Conservation (phyloP, 176 grass and related monocot species). For the Hyparrhenia diplandra region DNA sequence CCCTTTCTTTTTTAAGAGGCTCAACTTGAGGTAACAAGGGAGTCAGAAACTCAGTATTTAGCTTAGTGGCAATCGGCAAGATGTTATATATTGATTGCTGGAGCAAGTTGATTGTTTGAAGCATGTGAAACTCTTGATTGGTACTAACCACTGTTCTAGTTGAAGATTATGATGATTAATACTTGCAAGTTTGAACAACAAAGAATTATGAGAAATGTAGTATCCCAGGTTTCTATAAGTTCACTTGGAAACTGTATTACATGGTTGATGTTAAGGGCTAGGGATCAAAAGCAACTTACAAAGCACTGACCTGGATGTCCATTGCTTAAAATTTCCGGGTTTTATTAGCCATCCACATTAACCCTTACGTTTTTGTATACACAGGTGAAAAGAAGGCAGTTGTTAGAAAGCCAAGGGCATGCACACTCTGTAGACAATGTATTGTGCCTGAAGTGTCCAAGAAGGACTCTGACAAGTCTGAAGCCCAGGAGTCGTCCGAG, state of each 20-base stretch:
- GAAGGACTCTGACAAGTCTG: too few relatives aligned
- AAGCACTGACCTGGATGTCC: neutral
- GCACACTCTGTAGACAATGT: slow-evolving; percentile 90
- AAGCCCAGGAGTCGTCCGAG: too few relatives aligned
- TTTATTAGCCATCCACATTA: neutral
- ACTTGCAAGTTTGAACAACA: neutral
- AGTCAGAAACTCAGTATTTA: too few relatives aligned
- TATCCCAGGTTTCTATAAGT: too few relatives aligned
- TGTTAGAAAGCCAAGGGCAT: slow-evolving; percentile 58
- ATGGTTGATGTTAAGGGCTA: neutral
- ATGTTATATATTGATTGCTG: neutral
- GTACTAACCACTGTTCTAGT: neutral
- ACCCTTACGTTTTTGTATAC: neutral
- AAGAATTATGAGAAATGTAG: neutral
- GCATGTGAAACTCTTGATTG: neutral
- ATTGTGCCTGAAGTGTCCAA: neutral
- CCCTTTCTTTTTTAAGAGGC: neutral
- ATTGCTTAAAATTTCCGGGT: neutral
- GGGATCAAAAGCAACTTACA: neutral
- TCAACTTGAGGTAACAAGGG: neutral
- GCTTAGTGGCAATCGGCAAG: neutral
- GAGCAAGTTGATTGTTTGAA: neutral
- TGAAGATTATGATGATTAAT: neutral
- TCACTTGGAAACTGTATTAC: neutral
- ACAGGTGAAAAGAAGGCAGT: slow-evolving; percentile 57